These are phyloP conservation scores for Leavenworthia alabamica DNA, from an alignment of 345 rosid genomes.

Conservation along the genomic window DNA sequence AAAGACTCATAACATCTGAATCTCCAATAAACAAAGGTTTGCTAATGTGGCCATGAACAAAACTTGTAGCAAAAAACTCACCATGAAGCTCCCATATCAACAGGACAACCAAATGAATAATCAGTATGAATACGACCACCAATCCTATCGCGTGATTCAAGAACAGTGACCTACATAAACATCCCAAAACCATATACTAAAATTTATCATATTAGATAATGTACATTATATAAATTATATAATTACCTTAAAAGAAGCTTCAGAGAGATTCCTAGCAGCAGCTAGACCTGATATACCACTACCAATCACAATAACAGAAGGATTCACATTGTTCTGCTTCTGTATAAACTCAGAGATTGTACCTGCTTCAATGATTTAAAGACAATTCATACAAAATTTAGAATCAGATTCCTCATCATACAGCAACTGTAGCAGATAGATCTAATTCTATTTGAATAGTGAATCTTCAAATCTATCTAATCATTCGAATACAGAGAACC, in stretches of 20 bases:
- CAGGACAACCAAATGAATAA: conserved; percentile 84
- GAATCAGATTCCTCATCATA: background rate
- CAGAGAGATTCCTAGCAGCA: conserved; percentile 65
- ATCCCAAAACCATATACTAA: no score
- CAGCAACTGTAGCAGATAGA: background rate
- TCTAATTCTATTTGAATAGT: background rate
- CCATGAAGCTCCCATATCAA: conserved; percentile 92
- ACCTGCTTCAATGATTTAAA: conserved; percentile 22
- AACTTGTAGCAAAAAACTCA: no score
- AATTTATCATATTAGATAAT: no score
- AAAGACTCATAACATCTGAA: background rate
- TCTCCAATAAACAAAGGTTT: background rate
- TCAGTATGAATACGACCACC: conserved; percentile 94
- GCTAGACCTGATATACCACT: conserved; percentile 89
- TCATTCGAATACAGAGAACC: background rate
- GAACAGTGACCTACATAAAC: conserved; percentile 62
- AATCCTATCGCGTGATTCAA: conserved; percentile 79
- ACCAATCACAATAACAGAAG: conserved; percentile 74
- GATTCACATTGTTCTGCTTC: conserved; percentile 43
- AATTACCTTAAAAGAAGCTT: conserved; percentile 68
- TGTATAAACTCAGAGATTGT: conserved; percentile 35
- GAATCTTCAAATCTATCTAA: background rate
- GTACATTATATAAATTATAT: no score
- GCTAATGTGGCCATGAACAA: no score
- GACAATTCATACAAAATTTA: background rate